phyloP scores from a whole-genome alignment of 164 flowering plant species.

The Sextonia rubra region DNA sequence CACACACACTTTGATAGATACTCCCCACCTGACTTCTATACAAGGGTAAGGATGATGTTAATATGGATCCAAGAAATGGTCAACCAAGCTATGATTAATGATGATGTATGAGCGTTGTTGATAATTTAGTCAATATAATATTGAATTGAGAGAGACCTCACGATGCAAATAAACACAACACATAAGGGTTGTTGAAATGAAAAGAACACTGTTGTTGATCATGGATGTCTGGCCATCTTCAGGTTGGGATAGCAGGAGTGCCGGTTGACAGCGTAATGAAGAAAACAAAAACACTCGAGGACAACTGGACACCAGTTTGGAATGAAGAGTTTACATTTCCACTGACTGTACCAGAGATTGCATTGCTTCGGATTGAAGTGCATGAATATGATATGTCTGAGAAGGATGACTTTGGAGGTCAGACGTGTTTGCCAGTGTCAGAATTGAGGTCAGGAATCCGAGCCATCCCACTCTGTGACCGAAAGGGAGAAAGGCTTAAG shows the following conservation, averaged over 20 bases:
- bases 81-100: neutral
- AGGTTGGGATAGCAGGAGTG: constrained; percentile 55
- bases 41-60: constrained; percentile 30
- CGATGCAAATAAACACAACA: neutral
- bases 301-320: constrained; percentile 49
- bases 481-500: constrained; percentile 31
- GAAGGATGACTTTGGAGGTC: constrained; percentile 53
- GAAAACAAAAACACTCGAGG: constrained; percentile 31
- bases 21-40: constrained; percentile 58
- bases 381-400: constrained; percentile 41
- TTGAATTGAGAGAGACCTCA: neutral
- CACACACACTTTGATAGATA: constrained; percentile 42
- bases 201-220: neutral
- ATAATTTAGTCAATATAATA: neutral
- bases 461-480: constrained; percentile 36
- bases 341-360: constrained; percentile 47
- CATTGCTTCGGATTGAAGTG: constrained; percentile 46
- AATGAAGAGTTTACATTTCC: constrained; percentile 40
- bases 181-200: neutral
- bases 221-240: neutral
- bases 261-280: constrained; percentile 35
- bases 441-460: constrained; percentile 51
- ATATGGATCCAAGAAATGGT: neutral
- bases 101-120: neutral
- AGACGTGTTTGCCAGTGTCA: constrained; percentile 43